phyloP scores from a whole-genome alignment of 2,329 filamentous ascomycete genomes.

The Thermochaetoides dissita region DNA sequence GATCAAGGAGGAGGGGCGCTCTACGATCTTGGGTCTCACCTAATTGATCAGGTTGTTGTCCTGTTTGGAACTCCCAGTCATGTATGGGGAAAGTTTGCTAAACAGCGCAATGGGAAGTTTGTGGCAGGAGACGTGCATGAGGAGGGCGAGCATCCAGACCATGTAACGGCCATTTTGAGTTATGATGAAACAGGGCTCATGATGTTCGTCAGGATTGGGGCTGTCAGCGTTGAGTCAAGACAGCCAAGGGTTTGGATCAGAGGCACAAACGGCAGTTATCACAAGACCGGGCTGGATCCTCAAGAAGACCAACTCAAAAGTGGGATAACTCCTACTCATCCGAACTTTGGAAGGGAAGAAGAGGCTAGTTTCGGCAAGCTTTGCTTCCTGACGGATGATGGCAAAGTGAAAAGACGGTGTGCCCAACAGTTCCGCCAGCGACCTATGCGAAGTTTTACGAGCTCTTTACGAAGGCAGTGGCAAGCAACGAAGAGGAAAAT shows the following conservation, averaged over 20 bases:
- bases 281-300: slow-evolving; percentile 55
- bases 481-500: slow-evolving; percentile 33
- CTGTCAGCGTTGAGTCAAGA: slow-evolving; percentile 52
- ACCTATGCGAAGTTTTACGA: slow-evolving; percentile 60
- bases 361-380: slow-evolving; percentile 44
- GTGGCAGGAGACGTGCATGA: slow-evolving; percentile 17
- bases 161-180: slow-evolving; percentile 48
- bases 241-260: slow-evolving; percentile 68
- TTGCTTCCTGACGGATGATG: slow-evolving; percentile 38
- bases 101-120: slow-evolving; percentile 40
- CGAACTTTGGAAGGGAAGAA: slow-evolving; percentile 51
- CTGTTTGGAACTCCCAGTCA: slow-evolving; percentile 55
- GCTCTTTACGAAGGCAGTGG: slow-evolving; percentile 33
- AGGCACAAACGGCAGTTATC: slow-evolving; percentile 60
- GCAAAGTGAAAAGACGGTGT: slow-evolving; percentile 34
- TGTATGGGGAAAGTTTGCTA: slow-evolving; percentile 55
- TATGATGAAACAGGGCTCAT: slow-evolving; percentile 48
- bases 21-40: slow-evolving; percentile 63
- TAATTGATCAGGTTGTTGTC: slow-evolving; percentile 60
- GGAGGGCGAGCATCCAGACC: slow-evolving; percentile 38
- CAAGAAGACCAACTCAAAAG: slow-evolving; percentile 62
- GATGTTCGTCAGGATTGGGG: slow-evolving; percentile 54
- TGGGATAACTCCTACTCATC: slow-evolving; percentile 47
- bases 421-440: slow-evolving; percentile 46
- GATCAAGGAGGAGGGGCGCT: slow-evolving; percentile 51